Base-by-base conservation (phyloP, 352 stramenopile genomes). In the Pythium plurisporium region DNA sequence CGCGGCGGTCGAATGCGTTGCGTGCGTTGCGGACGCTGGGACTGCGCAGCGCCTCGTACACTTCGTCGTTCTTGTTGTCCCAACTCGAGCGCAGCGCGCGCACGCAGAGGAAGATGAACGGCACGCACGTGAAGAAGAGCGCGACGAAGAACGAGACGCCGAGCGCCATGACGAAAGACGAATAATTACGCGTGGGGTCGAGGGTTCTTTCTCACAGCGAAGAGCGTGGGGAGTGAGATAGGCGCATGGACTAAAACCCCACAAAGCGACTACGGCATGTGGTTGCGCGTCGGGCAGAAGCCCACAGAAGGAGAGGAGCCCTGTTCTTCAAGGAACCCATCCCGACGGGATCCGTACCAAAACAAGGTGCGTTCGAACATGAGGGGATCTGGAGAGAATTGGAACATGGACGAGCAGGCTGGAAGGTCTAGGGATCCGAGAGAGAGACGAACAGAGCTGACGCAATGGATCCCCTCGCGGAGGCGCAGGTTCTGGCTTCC, bases 21-120 rank as follows among this genome's bases (percentile, higher is more conserved):
- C 47, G 47, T 4, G 57, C 57, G 22, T 64, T 53, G 6, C 57
- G 57, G 23, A 64, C 57, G 20, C 57, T 64, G 19, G 57, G 57
- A 31, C 57, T 64, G n/a, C 57, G 57, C 25, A 64, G 48, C 57
- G 57, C 57, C 33, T 58, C 57, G 57, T 64, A 64, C 20, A 64
- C 57, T 12, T 59, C n/a, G 48, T 56, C 49, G 42, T 59, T 65
- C 50, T 65, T 65, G 33, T 58, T 59, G 58, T 65, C 58, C 58
- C 58, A 65, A 22, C 48, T 54, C 22, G 58, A 43, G 42, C 58
- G 50, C 30, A 59, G 34, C 45, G 37, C 31, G 17, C 55, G 55
- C 34, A 55, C 36, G 27, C 55, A 55, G 19, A 62, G 55, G 17
- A 47, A 55, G 14, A 62, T 15, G 47, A 62, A 62, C 7, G 55